These are phyloP conservation scores for Selenicereus undatus DNA, from an alignment of 148 eudicot species.

Conservation along the genomic window DNA sequence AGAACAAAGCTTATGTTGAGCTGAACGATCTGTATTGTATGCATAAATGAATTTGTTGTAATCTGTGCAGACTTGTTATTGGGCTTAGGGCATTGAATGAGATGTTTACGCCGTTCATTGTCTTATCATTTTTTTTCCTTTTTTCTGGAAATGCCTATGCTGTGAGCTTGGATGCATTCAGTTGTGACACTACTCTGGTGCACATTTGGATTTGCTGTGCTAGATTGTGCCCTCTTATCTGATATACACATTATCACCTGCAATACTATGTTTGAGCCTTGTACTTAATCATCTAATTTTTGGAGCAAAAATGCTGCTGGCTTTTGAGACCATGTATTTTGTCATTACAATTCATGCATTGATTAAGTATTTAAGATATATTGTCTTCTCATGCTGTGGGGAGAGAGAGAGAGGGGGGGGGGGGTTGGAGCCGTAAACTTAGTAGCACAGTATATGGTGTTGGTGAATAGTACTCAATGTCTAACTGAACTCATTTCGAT, in stretches of 20 bases:
- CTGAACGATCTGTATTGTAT: background rate
- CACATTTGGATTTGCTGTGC: background rate
- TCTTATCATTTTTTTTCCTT: background rate
- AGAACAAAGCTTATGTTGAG: background rate
- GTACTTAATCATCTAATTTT: background rate
- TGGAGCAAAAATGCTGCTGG: background rate
- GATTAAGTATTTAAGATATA: background rate
- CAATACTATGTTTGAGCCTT: background rate
- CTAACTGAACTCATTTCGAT: background rate
- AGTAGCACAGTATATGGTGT: constrained; percentile 12
- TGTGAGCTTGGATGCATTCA: background rate
- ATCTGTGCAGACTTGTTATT: background rate
- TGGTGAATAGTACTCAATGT: background rate
- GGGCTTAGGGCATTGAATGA: background rate
- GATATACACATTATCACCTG: background rate
- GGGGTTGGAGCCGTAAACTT: background rate
- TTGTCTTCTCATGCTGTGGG: too few species aligned
- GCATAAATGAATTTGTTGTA: background rate
- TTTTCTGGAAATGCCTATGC: background rate
- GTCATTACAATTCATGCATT: background rate
- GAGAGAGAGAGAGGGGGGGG: background rate
- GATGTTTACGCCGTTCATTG: background rate
- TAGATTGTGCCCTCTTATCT: background rate
- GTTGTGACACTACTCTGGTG: background rate
- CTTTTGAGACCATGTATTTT: background rate